A percentile compares a stretch with the other conserved stretches of the same genome.
Evolutionary conservation across 805 yeast species (phyloP).

Genomic region (Candida odintsovae): DNA sequence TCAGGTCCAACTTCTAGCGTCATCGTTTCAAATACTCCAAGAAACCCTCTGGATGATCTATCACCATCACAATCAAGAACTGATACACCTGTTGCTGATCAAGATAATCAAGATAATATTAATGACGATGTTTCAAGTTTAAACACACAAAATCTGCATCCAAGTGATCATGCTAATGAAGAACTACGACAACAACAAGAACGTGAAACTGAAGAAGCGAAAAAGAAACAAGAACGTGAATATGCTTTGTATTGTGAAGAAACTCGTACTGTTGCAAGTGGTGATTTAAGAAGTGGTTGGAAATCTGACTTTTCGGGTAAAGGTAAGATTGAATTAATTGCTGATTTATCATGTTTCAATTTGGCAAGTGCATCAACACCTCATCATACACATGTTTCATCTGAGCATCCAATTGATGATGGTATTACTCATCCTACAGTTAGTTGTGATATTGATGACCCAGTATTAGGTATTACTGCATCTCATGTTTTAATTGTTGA

Average conservation of each 20-base stretch:
- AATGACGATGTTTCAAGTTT: slow-evolving; percentile 11
- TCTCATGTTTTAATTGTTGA: slow-evolving; percentile 77
- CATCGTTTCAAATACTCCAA: slow-evolving; percentile 26
- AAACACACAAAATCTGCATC: slow-evolving; percentile 15
- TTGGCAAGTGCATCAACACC: slow-evolving; percentile 48
- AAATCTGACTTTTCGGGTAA: slow-evolving; percentile 78
- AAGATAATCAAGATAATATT: slow-evolving; percentile 3
- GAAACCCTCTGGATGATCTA: slow-evolving; percentile 6
- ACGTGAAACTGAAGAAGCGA: slow-evolving; percentile 25
- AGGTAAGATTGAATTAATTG: slow-evolving; percentile 77
- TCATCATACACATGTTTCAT: slow-evolving; percentile 39
- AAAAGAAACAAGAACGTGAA: slow-evolving; percentile 23
- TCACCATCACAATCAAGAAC: slow-evolving; percentile 15
- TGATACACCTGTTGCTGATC: slow-evolving; percentile 2
- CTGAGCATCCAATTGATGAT: slow-evolving; percentile 30
- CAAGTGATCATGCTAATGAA: slow-evolving; percentile 29
- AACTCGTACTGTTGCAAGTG: slow-evolving; percentile 63
- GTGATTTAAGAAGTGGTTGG: slow-evolving; percentile 91
- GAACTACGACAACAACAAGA: slow-evolving; percentile 22
- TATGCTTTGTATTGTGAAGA: slow-evolving; percentile 63
- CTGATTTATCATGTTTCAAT: slow-evolving; percentile 57
- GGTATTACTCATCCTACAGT: slow-evolving; percentile 38
- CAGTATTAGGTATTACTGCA: slow-evolving; percentile 70
- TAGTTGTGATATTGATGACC: slow-evolving; percentile 79
- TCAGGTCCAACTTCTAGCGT: slow-evolving; percentile 34